phyloP scores from a whole-genome alignment of 2,329 filamentous ascomycete genomes.

The Fusarium guadeloupense region DNA sequence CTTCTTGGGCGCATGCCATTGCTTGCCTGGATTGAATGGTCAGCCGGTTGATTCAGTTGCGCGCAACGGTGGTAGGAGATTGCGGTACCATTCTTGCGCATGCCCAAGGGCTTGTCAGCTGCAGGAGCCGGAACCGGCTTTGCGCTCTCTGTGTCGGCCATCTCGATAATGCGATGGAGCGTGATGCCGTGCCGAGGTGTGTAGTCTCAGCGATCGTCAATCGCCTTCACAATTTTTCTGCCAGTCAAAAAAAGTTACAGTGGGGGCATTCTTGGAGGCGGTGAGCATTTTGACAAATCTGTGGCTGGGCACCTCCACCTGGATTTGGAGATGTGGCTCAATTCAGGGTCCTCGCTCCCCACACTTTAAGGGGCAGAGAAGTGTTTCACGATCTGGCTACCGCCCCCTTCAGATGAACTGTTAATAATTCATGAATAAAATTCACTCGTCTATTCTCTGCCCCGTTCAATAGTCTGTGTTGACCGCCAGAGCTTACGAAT shows the following conservation, averaged over 20 bases:
- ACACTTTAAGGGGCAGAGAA: conserved; percentile 35
- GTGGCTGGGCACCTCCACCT: conserved; percentile 28
- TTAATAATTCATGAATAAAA: neutral
- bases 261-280: conserved; percentile 31
- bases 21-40: conserved; percentile 73
- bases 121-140: conserved; percentile 49
- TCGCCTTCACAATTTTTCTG: conserved; percentile 43
- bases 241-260: conserved; percentile 40
- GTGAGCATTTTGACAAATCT: conserved; percentile 13
- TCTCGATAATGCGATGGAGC: conserved; percentile 42
- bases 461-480: conserved; percentile 12
- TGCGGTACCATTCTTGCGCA: conserved; percentile 81
- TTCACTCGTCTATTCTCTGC: neutral
- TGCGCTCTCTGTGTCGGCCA: conserved; percentile 53
- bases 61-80: neutral
- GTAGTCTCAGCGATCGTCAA: conserved; percentile 12
- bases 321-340: conserved; percentile 31
- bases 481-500: neutral
- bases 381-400: conserved; percentile 32
- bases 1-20: conserved; percentile 87
- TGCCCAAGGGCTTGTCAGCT: conserved; percentile 62
- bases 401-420: conserved; percentile 12
- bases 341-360: conserved; percentile 38
- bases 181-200: conserved; percentile 5
- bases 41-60: conserved; percentile 4